Evolutionary conservation across 495 filamentous ascomycete genomes (phyloP), one percentile per base, ranked within the genome.

Genomic region (Lophiotrema nucula): DNA sequence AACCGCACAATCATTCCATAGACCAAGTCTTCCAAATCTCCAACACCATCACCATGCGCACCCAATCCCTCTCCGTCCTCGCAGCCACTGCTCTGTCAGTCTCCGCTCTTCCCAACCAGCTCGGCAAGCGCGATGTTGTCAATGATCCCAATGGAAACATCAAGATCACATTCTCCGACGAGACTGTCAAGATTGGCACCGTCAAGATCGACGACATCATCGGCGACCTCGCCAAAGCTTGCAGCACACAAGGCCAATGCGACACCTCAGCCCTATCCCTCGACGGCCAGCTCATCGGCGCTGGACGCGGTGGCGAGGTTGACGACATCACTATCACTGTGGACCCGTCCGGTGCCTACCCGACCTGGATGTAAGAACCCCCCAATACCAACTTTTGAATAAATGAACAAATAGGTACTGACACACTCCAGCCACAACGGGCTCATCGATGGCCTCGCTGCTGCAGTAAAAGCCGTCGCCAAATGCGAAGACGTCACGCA

Each of bases 121-220:
- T 21, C 43, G 3, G 3, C 3, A 47, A 47, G 23, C 43, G 43
- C 3, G 43, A 47, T 4, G 43, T 22, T 6, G 23, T 47, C 43
- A 22, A 47, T 23, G 43, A 47, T 25, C 43, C 43, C 6, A 47
- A 47, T 8, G 43, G 43, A 16, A 47, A 47, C 43, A 47, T 47
- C 21, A 21, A 25, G 8, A 21, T 47, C 3, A 47, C 43, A 8
- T 16, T 47, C 43, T 47, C 43, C 8, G 43, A 47, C 23, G 43
- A 47, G 25, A 47, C 16, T 12, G 21, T 47, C 43, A 26, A 47
- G 8, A 16, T 47, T 22, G 43, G 43, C 43, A 47, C 43, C 43
- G 23, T 47, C 21, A 47, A 19, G 6, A 47, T 47, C 21, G 43
- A 47, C 12, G 21, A 19, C 16, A 47, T 47, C 43, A 47, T 47